Conservation (phyloP, 208 protist genomes). For the Phytomonas francai region DNA sequence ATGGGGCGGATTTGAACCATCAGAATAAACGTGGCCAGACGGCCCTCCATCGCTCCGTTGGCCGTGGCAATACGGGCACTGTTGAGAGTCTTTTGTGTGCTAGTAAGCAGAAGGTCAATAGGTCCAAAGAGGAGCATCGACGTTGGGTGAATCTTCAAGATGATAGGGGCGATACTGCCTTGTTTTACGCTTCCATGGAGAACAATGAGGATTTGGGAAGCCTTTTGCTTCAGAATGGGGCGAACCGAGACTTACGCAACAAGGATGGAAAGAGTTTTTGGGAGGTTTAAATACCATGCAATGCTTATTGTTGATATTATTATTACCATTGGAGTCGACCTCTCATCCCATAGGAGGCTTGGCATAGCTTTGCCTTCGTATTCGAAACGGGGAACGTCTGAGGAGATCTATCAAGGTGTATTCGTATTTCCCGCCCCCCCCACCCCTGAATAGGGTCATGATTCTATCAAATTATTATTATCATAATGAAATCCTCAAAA, state of each 20-base stretch:
- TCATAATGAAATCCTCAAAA: not conserved
- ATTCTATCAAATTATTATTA: not conserved
- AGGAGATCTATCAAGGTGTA: not conserved
- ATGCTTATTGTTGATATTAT: too few relatives aligned
- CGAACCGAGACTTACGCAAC: conserved; percentile 72
- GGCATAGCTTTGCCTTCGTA: not conserved
- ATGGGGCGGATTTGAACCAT: conserved; percentile 47
- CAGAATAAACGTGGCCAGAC: conserved; percentile 76
- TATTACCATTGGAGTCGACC: not conserved
- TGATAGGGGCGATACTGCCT: conserved; percentile 67
- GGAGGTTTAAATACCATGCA: conserved; percentile 49
- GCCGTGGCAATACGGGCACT: conserved; percentile 52
- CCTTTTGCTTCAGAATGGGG: conserved; percentile 74
- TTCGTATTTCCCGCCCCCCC: not conserved
- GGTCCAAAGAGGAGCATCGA: conserved; percentile 20
- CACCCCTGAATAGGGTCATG: not conserved
- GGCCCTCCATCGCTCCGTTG: conserved; percentile 72
- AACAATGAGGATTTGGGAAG: conserved; percentile 87
- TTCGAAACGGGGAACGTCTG: not conserved
- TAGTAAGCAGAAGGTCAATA: conserved; percentile 16
- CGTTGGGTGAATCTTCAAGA: conserved; percentile 83
- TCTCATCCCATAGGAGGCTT: not conserved
- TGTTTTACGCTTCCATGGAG: conserved; percentile 89
- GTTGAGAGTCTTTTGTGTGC: conserved; percentile 65
- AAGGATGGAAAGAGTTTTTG: conserved; percentile 87